phyloP scores from a whole-genome alignment of 1,284 basidiomycete species.

The Wolfiporia cocos region DNA sequence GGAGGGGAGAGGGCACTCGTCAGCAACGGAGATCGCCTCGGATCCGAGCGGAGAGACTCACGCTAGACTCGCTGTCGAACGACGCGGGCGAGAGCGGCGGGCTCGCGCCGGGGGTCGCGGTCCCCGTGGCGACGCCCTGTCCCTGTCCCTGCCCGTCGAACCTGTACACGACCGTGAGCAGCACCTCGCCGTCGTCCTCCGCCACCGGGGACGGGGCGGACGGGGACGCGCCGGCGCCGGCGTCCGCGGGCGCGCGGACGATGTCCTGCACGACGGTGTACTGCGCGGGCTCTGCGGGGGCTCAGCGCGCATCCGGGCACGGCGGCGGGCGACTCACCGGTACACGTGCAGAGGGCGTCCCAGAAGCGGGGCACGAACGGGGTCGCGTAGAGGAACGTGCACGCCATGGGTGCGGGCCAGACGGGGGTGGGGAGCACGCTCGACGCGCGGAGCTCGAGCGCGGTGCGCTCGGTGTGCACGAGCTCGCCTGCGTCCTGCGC shows the following conservation, averaged over 20 bases:
- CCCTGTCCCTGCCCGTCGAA: no score
- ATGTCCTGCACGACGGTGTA: constrained; percentile 56
- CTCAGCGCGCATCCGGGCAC: constrained; percentile 4
- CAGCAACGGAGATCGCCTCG: neutral
- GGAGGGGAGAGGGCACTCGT: neutral
- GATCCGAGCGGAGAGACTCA: constrained; percentile 10
- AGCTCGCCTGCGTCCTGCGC: constrained; percentile 26
- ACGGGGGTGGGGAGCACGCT: constrained; percentile 20
- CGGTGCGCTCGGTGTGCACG: constrained; percentile 45
- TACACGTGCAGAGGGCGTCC: constrained; percentile 43
- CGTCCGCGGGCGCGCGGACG: constrained; percentile 10
- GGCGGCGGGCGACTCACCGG: constrained; percentile 33
- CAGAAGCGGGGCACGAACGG: constrained; percentile 56
- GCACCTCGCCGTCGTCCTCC: constrained; percentile 13
- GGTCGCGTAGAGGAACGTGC: constrained; percentile 48
- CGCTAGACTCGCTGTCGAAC: constrained; percentile 20
- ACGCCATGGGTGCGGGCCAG: constrained; percentile 30
- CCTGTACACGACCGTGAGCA: constrained; percentile 22
- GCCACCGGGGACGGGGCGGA: neutral
- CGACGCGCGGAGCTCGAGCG: constrained; percentile 30
- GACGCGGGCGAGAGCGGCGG: constrained; percentile 21
- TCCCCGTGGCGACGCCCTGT: constrained; percentile 3
- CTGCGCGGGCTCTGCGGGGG: constrained; percentile 45
- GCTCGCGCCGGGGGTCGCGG: constrained; percentile 7
- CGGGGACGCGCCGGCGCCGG: constrained; percentile 8